phyloP scores from a whole-genome alignment of 2,329 filamentous ascomycete genomes.

The Diaporthe ampelina region DNA sequence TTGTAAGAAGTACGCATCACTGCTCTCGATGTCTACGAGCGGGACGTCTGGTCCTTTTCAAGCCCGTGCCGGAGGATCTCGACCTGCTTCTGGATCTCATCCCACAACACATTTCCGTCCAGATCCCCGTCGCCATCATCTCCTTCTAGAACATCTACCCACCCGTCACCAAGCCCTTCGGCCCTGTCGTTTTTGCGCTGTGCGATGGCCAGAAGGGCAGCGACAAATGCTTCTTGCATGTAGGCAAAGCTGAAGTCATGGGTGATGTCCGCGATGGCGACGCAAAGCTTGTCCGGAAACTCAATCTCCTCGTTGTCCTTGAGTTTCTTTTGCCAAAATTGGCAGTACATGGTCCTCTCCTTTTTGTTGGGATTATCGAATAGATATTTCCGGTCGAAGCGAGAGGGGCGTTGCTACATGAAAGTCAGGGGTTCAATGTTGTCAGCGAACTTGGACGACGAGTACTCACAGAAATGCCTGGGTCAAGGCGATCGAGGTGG shows the following conservation, averaged over 20 bases:
- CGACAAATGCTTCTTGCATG: constrained; percentile 78
- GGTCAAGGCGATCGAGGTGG: constrained; percentile 75
- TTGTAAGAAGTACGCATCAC: neutral
- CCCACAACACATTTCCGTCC: constrained; percentile 68
- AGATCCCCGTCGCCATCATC: constrained; percentile 57
- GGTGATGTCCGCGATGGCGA: constrained; percentile 73
- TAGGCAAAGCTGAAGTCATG: constrained; percentile 78
- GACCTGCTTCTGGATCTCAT: constrained; percentile 74
- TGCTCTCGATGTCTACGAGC: neutral
- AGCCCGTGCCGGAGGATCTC: constrained; percentile 72
- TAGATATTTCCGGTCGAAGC: constrained; percentile 77
- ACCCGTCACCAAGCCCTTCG: constrained; percentile 51
- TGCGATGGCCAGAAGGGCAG: constrained; percentile 72
- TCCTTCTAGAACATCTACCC: constrained; percentile 51
- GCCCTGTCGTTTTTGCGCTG: constrained; percentile 44
- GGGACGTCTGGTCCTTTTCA: constrained; percentile 51
- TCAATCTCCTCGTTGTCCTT: constrained; percentile 68
- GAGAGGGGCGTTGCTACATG: constrained; percentile 70
- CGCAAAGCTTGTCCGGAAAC: constrained; percentile 71
- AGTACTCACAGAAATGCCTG: constrained; percentile 67
- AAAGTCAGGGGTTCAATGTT: neutral
- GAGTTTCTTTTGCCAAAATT: constrained; percentile 73
- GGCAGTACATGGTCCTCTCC: constrained; percentile 71
- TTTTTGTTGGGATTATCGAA: constrained; percentile 70
- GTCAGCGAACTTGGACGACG: neutral